A percentile compares a stretch with the other conserved stretches of the same genome.
Conservation (phyloP, 1,139 yeast genomes). For the Candida pseudoviswanathii region DNA sequence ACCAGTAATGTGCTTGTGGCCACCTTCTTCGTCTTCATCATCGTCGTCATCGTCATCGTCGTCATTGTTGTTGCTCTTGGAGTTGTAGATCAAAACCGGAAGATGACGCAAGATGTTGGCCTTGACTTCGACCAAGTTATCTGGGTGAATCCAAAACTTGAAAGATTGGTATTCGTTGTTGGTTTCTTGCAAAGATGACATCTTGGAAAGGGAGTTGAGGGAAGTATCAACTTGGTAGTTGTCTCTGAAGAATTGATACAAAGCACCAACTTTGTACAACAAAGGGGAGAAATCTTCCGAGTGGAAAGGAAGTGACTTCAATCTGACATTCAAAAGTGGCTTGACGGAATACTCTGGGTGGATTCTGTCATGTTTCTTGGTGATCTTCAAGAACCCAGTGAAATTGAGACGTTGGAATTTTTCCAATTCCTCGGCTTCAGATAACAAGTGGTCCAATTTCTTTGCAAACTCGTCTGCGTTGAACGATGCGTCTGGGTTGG, state of each 20-base stretch:
- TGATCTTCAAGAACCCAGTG: constrained; percentile 93
- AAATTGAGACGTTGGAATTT: constrained; percentile 88
- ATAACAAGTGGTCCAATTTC: constrained; percentile 71
- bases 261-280: constrained; percentile 75
- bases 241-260: constrained; percentile 81
- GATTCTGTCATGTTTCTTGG: constrained; percentile 91
- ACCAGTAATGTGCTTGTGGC: constrained; percentile 15
- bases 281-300: constrained; percentile 94
- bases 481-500: constrained; percentile 35
- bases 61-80: constrained; percentile 38
- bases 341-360: constrained; percentile 85
- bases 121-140: constrained; percentile 94
- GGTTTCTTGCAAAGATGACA: constrained; percentile 51
- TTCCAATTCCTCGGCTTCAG: constrained; percentile 82
- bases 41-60: constrained; percentile 42
- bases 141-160: constrained; percentile 96
- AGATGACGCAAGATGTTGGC: constrained; percentile 89
- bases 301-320: constrained; percentile 87
- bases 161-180: constrained; percentile 70
- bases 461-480: constrained; percentile 60
- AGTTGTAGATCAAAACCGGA: constrained; percentile 82
- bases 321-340: constrained; percentile 84
- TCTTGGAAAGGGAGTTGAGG: constrained; percentile 29
- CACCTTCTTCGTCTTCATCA: constrained; percentile 30
- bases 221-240: constrained; percentile 50